Conservation (phyloP, 768 basidiomycete species). For the Tylopilus subfusipes region DNA sequence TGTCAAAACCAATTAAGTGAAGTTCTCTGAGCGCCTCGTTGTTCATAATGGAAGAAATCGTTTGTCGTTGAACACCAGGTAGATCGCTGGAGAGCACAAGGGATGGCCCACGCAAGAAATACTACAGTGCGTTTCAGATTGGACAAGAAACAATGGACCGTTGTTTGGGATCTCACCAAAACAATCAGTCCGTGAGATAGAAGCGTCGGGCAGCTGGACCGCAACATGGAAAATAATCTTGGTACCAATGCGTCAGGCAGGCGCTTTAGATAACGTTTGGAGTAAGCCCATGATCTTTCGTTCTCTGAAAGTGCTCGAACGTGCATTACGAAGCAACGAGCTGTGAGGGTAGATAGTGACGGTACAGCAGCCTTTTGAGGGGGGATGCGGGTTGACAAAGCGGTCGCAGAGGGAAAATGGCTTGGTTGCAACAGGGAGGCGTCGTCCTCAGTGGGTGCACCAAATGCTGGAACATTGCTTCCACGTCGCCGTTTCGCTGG, state of each 20-base stretch:
- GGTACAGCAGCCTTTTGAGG: conserved; percentile 35
- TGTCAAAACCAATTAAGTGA: conserved; percentile 48
- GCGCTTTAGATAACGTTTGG: conserved; percentile 38
- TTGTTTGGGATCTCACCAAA: conserved; percentile 41
- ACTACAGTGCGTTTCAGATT: conserved; percentile 32
- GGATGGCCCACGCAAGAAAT: conserved; percentile 54
- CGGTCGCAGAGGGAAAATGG: conserved; percentile 48
- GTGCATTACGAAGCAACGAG: conserved; percentile 48
- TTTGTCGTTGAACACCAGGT: conserved; percentile 50
- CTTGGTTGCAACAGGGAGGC: conserved; percentile 33
- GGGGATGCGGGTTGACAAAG: conserved; percentile 44
- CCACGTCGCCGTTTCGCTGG: conserved; percentile 17
- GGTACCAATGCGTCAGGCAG: conserved; percentile 53
- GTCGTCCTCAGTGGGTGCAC: conserved; percentile 47
- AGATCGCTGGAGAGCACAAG: conserved; percentile 46
- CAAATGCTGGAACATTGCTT: conserved; percentile 29
- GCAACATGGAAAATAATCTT: conserved; percentile 50
- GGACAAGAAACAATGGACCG: neutral
- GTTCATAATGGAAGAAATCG: conserved; percentile 42
- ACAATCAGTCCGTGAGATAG: conserved; percentile 54
- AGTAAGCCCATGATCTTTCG: conserved; percentile 37
- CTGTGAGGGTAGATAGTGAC: conserved; percentile 47
- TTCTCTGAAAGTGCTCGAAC: conserved; percentile 40
- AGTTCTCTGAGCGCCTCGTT: conserved; percentile 41
- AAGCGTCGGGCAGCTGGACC: conserved; percentile 45